A percentile compares a stretch with the other conserved stretches of the same genome.
Conservation (phyloP, 768 basidiomycete species). For the Albatrellus ellisii region DNA sequence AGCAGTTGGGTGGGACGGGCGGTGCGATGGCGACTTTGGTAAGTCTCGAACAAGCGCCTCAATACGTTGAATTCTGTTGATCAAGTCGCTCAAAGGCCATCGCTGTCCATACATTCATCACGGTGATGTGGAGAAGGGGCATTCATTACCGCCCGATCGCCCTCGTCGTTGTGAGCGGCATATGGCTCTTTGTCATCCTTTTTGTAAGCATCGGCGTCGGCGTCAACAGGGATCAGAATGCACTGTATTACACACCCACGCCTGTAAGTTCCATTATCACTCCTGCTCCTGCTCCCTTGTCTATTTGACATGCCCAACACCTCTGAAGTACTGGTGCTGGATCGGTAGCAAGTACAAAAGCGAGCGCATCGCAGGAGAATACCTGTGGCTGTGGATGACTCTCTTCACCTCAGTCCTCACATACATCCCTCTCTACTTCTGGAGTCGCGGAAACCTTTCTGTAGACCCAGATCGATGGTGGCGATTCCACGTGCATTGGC, state of each 20-base stretch:
- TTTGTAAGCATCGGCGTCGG: constrained; percentile 25
- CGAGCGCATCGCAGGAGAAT: constrained; percentile 27
- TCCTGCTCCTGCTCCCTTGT: neutral
- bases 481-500: constrained; percentile 16
- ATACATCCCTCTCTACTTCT: constrained; percentile 26
- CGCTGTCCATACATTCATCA: constrained; percentile 27
- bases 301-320: neutral
- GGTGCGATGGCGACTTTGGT: constrained; percentile 30
- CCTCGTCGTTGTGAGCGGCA: constrained; percentile 2
- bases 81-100: constrained; percentile 14
- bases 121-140: constrained; percentile 23
- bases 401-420: constrained; percentile 21
- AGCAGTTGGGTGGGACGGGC: constrained; percentile 30
- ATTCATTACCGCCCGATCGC: constrained; percentile 18
- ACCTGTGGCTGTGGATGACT: constrained; percentile 33
- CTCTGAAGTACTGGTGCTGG: constrained; percentile 29
- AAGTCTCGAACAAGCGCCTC: constrained; percentile 5
- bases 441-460: constrained; percentile 23
- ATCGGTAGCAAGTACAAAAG: constrained; percentile 20
- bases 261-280: constrained; percentile 19
- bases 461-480: constrained; percentile 23
- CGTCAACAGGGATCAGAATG: neutral
- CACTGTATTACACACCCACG: constrained; percentile 22
- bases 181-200: constrained; percentile 14
- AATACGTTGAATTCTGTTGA: constrained; percentile 16